Conservation (phyloP, 2,329 filamentous ascomycete genomes). For the Coniochaeta ligniaria region DNA sequence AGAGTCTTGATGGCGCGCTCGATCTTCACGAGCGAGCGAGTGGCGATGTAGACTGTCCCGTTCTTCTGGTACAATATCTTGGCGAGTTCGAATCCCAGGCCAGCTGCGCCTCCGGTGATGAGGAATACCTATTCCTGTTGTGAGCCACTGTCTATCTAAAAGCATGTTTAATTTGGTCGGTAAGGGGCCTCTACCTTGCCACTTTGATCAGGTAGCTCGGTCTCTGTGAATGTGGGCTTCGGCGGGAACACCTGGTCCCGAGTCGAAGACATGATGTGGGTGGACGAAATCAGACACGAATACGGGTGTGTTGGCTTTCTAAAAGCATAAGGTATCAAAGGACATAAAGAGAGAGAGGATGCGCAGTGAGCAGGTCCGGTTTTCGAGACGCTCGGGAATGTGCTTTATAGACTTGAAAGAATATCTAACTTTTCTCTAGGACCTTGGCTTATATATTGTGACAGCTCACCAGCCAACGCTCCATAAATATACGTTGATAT, state of each 20-base stretch:
- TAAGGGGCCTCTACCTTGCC: not conserved
- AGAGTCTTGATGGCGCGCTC: constrained; percentile 24
- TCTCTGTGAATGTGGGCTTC: constrained; percentile 7
- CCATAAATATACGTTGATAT: not conserved
- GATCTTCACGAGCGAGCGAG: constrained; percentile 10
- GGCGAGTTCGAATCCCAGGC: constrained; percentile 37
- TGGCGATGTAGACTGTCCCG: constrained; percentile 42
- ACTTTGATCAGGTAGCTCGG: constrained; percentile 4
- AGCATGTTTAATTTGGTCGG: constrained; percentile 2
- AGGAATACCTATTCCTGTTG: constrained; percentile 22
- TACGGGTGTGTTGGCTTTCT: too few relatives aligned
- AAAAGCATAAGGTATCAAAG: too few relatives aligned
- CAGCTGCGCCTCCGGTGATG: constrained; percentile 30
- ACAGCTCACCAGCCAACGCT: not conserved
- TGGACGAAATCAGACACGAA: not conserved
- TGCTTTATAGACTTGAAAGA: too few relatives aligned
- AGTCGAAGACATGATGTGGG: not conserved
- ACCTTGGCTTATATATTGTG: not conserved
- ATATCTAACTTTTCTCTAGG: too few relatives aligned
- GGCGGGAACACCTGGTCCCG: constrained; percentile 7
- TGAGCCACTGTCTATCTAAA: not conserved
- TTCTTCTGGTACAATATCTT: constrained; percentile 42
- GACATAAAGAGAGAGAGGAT: too few relatives aligned
- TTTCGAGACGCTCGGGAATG: too few relatives aligned
- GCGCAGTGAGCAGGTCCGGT: too few relatives aligned